Evolutionary conservation across 2,329 filamentous ascomycete genomes (phyloP).

Genomic region (Nemania serpens): DNA sequence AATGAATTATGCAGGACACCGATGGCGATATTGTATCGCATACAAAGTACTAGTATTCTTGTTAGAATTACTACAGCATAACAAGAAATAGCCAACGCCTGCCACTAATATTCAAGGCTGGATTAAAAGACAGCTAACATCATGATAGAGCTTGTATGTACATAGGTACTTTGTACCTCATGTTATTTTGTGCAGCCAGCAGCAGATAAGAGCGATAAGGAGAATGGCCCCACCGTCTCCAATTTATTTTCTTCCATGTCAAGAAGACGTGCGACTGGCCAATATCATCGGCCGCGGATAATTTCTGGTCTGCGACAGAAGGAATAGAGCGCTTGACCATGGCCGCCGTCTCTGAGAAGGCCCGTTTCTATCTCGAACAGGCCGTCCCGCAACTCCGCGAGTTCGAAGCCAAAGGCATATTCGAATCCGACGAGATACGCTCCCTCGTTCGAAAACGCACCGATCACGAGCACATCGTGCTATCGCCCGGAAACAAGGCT

Average conservation of each 20-base stretch:
- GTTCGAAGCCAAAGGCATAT: constrained; percentile 90
- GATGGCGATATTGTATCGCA: too few relatives aligned
- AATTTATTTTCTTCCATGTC: constrained; percentile 25
- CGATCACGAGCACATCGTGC: constrained; percentile 89
- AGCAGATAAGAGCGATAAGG: constrained; percentile 26
- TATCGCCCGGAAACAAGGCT: constrained; percentile 76
- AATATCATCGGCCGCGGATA: not conserved
- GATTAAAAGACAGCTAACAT: too few relatives aligned
- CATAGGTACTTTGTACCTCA: too few relatives aligned
- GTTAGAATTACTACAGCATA: too few relatives aligned
- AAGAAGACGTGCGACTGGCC: not conserved
- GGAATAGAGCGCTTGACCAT: constrained; percentile 52
- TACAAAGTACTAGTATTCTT: too few relatives aligned
- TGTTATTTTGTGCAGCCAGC: too few relatives aligned
- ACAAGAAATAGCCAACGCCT: too few relatives aligned
- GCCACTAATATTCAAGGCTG: too few relatives aligned
- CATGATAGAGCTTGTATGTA: too few relatives aligned
- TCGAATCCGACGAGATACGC: constrained; percentile 86
- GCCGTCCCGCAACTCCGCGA: constrained; percentile 90
- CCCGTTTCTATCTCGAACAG: constrained; percentile 91
- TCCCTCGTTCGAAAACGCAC: constrained; percentile 88
- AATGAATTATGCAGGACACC: too few relatives aligned
- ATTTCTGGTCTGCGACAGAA: not conserved
- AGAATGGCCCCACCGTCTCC: constrained; percentile 19
- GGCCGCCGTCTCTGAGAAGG: constrained; percentile 88